phyloP scores from a whole-genome alignment of 2,329 filamentous ascomycete species.

The Diplodia scrobiculata region DNA sequence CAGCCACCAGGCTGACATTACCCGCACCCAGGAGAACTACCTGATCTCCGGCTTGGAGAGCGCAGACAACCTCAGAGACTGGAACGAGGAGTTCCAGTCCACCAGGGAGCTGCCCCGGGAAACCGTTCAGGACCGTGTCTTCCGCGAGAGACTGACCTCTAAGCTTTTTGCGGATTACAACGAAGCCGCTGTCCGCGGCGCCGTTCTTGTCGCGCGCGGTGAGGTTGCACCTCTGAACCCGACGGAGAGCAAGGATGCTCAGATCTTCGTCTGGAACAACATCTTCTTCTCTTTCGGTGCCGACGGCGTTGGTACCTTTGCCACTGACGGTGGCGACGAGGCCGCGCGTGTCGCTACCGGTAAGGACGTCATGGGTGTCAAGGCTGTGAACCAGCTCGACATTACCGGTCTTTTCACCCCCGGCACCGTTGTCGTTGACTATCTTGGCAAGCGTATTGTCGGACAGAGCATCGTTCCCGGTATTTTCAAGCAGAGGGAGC shows the following conservation, averaged over 20 bases:
- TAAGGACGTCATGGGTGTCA: constrained; percentile 93
- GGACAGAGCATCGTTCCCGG: constrained; percentile 97
- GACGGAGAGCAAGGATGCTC: constrained; percentile 86
- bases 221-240: constrained; percentile 94
- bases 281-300: constrained; percentile 99
- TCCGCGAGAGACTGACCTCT: constrained; percentile 87
- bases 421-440: constrained; percentile 94
- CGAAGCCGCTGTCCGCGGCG: constrained; percentile 88
- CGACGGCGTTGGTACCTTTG: constrained; percentile 95
- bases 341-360: constrained; percentile 93
- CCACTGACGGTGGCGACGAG: constrained; percentile 93
- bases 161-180: constrained; percentile 98
- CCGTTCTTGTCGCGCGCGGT: constrained; percentile 86
- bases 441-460: constrained; percentile 93
- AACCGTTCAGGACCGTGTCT: constrained; percentile 90
- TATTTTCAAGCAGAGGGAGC: constrained; percentile 98
- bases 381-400: constrained; percentile 94
- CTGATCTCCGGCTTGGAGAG: constrained; percentile 89
- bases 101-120: constrained; percentile 93
- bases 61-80: constrained; percentile 90
- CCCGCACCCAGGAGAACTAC: constrained; percentile 89
- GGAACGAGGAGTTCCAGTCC: constrained; percentile 99
- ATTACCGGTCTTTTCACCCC: constrained; percentile 93
- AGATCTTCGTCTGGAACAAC: constrained; percentile 99
- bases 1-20: constrained; percentile 78